Evolutionary conservation across 345 rosid species (phyloP).

Genomic region (Syzygium oleosum): DNA sequence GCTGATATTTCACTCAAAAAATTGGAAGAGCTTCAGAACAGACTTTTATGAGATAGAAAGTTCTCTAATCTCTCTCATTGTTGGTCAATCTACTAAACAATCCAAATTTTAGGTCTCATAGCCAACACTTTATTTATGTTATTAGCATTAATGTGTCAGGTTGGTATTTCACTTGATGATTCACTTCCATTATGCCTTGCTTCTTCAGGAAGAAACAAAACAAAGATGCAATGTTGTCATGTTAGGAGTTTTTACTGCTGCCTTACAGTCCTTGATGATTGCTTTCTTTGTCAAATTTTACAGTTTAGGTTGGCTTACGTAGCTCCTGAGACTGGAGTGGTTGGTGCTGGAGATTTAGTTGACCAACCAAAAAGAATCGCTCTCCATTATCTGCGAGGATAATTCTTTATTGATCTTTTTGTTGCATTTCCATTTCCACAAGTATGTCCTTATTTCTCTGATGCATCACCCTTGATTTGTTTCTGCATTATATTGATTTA

Average conservation of each 20-base stretch:
- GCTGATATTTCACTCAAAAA: background rate
- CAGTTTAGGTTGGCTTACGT: conserved; percentile 87
- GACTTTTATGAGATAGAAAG: background rate
- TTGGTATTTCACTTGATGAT: background rate
- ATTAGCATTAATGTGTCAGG: background rate
- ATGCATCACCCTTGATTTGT: background rate
- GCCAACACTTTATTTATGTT: background rate
- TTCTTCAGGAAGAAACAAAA: no score
- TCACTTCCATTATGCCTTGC: background rate
- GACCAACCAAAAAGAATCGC: conserved; percentile 76
- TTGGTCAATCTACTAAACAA: no score
- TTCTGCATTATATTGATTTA: background rate
- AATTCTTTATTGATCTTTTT: conserved; percentile 49
- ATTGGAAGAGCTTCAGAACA: background rate
- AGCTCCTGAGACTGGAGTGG: conserved; percentile 71
- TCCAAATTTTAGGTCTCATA: background rate
- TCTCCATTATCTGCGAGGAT: conserved; percentile 42
- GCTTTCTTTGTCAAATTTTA: conserved; percentile 4
- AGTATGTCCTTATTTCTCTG: conserved; percentile 20
- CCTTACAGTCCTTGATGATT: background rate
- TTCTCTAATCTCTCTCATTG: background rate
- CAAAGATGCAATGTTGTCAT: no score
- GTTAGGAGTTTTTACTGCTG: no score
- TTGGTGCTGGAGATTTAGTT: conserved; percentile 83
- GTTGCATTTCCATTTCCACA: conserved; percentile 72